phyloP scores from a whole-genome alignment of 202 grass and related monocot genomes.

The Panicum virgatum region DNA sequence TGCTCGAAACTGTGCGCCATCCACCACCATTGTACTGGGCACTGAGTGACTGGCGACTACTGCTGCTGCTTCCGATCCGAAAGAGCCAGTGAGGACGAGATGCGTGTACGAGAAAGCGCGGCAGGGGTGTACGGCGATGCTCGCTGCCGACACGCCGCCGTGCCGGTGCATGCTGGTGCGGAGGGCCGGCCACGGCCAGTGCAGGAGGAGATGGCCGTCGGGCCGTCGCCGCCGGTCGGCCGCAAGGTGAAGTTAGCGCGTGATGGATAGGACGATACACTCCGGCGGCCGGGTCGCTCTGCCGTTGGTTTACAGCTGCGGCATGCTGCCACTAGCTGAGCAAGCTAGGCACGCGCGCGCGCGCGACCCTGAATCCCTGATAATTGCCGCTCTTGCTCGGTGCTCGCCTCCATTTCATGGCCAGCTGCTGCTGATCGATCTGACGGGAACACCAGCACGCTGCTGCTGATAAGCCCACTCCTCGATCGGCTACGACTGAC shows the following conservation, averaged over 20 bases:
- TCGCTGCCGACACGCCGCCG: not conserved
- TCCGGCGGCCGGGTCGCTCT: not conserved
- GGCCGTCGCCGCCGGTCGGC: not conserved
- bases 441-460: not conserved
- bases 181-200: not conserved
- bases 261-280: slow-evolving; percentile 36
- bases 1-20: not conserved
- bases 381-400: not conserved
- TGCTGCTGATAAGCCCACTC: not conserved
- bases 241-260: slow-evolving; percentile 3
- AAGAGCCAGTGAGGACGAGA: not conserved
- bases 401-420: not conserved
- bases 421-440: not conserved
- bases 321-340: too few relatives aligned
- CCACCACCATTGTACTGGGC: not conserved
- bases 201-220: not conserved
- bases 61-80: too few relatives aligned
- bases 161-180: not conserved
- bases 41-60: not conserved
- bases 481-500: not conserved
- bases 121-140: not conserved
- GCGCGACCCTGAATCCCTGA: not conserved
- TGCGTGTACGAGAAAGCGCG: slow-evolving; percentile 39
- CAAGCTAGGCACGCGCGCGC: too few relatives aligned
- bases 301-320: slow-evolving; percentile 50